Conservation (phyloP, 78 protist species). For the Pigoraptor vietnamica region DNA sequence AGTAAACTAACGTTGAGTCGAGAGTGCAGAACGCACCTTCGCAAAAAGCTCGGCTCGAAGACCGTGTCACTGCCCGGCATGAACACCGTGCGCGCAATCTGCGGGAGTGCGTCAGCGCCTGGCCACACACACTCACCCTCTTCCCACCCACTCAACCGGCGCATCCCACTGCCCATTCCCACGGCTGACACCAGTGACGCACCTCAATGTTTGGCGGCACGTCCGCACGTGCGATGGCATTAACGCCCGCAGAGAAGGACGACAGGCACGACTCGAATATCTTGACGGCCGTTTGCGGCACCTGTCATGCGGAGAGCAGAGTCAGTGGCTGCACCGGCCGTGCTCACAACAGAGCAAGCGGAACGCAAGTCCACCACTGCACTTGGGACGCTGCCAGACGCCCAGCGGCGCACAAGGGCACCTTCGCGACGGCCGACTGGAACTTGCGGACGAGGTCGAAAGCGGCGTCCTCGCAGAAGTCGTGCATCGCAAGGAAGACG, state of each 20-base stretch:
- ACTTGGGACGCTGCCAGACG: too few relatives aligned
- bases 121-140: too few relatives aligned
- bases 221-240: neutral
- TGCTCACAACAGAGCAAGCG: too few relatives aligned
- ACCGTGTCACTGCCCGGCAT: neutral
- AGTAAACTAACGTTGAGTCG: too few relatives aligned
- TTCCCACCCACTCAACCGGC: too few relatives aligned
- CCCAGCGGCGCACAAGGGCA: neutral
- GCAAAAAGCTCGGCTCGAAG: neutral
- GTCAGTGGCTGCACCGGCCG: neutral
- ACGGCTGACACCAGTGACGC: neutral
- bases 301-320: neutral
- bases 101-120: neutral
- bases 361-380: too few relatives aligned
- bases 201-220: neutral
- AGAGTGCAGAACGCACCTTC: neutral
- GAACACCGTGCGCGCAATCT: neutral
- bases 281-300: neutral
- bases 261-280: neutral
- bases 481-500: neutral
- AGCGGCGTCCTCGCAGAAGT: neutral
- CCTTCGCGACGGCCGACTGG: neutral
- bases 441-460: neutral
- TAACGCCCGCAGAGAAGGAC: neutral
- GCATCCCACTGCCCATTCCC: too few relatives aligned